A percentile compares a stretch with the other conserved stretches of the same genome.
Evolutionary conservation across 192 early-diverging fungal species (phyloP).

Genomic region (Coemansia sp.): DNA sequence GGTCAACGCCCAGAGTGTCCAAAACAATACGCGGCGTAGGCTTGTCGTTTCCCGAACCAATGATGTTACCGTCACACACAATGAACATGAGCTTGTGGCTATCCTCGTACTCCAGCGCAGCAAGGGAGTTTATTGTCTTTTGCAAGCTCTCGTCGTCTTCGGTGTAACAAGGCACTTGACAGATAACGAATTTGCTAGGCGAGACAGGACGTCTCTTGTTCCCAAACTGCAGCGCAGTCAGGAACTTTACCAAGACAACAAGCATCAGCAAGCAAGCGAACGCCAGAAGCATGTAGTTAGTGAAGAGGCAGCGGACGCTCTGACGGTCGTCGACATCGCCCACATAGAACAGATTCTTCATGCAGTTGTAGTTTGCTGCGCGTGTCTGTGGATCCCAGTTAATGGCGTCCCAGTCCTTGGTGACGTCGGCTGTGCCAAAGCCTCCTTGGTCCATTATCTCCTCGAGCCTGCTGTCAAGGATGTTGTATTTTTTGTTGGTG

Average conservation of each 20-base stretch:
- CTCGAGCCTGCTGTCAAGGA: slow-evolving; percentile 62
- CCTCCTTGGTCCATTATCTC: slow-evolving; percentile 65
- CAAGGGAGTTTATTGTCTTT: slow-evolving; percentile 82
- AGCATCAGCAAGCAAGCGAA: slow-evolving; percentile 76
- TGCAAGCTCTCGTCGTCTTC: slow-evolving; percentile 84
- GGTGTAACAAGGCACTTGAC: slow-evolving; percentile 94
- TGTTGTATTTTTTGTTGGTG: slow-evolving; percentile 45
- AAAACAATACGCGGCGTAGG: slow-evolving; percentile 95
- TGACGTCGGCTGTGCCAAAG: slow-evolving; percentile 63
- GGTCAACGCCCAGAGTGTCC: slow-evolving; percentile 87
- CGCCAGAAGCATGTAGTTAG: slow-evolving; percentile 80
- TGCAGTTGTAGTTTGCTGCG: slow-evolving; percentile 64
- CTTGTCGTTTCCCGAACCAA: slow-evolving; percentile 92
- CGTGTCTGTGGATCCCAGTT: slow-evolving; percentile 43
- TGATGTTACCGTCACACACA: slow-evolving; percentile 93
- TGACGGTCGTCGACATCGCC: slow-evolving; percentile 86
- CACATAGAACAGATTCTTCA: slow-evolving; percentile 78
- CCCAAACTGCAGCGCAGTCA: slow-evolving; percentile 86
- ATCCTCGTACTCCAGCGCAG: slow-evolving; percentile 77
- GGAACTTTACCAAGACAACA: slow-evolving; percentile 89
- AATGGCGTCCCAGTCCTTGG: slow-evolving; percentile 58
- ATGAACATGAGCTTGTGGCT: slow-evolving; percentile 91
- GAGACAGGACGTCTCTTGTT: slow-evolving; percentile 72
- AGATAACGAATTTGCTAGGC: slow-evolving; percentile 92
- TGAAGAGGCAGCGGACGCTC: slow-evolving; percentile 71